These are phyloP conservation scores for Scheffersomyces insectosa DNA, from an alignment of 1,139 yeast genomes.

Conservation along the genomic window DNA sequence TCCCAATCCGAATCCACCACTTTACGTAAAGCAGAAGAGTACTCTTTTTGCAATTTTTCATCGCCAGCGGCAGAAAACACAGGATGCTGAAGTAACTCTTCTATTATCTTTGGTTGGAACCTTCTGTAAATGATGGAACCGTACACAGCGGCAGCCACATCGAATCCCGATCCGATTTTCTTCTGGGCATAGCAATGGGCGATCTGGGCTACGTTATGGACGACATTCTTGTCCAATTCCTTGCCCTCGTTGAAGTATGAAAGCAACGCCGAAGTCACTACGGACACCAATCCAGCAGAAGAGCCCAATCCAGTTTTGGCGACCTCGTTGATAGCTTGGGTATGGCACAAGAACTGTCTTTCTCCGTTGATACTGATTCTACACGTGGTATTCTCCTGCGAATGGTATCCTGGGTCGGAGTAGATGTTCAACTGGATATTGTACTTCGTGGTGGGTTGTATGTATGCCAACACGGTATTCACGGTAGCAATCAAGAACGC, in stretches of 20 bases:
- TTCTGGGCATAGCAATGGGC: slow-evolving; percentile 94
- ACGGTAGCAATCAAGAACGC: slow-evolving; percentile 79
- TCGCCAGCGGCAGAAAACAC: neutral
- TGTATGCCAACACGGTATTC: slow-evolving; percentile 54
- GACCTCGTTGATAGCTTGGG: slow-evolving; percentile 61
- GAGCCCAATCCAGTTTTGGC: slow-evolving; percentile 96
- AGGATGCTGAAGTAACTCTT: slow-evolving; percentile 32
- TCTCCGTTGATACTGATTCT: slow-evolving; percentile 33
- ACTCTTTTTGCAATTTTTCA: slow-evolving; percentile 17
- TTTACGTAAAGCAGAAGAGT: slow-evolving; percentile 22
- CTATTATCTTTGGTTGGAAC: slow-evolving; percentile 59
- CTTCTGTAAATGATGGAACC: slow-evolving; percentile 85
- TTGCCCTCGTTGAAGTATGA: slow-evolving; percentile 38
- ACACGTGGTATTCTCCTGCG: slow-evolving; percentile 53
- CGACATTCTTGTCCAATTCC: slow-evolving; percentile 16
- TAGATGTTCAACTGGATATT: slow-evolving; percentile 59
- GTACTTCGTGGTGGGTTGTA: slow-evolving; percentile 28
- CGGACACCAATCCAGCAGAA: slow-evolving; percentile 90
- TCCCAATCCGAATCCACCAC: slow-evolving; percentile 61
- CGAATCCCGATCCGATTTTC: slow-evolving; percentile 95
- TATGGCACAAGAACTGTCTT: slow-evolving; percentile 61
- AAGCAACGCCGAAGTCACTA: slow-evolving; percentile 68
- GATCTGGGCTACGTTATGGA: slow-evolving; percentile 84
- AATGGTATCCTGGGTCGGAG: slow-evolving; percentile 90
- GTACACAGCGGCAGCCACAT: slow-evolving; percentile 91